Conservation (phyloP, 2,329 filamentous ascomycete species). For the Cladosporium colombiae region DNA sequence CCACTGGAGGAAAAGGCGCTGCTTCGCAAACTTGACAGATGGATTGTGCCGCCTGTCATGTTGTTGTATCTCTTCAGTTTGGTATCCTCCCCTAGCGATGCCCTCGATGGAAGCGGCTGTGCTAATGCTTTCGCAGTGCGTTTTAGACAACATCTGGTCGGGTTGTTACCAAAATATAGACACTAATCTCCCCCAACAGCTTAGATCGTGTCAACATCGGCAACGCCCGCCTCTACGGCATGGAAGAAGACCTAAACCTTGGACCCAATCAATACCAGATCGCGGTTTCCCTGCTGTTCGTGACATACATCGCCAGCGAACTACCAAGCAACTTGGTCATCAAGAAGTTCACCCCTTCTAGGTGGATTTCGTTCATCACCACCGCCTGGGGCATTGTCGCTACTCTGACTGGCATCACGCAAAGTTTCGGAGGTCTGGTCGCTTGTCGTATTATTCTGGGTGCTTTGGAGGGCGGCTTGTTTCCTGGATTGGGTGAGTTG, state of each 20-base stretch:
- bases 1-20: constrained; percentile 48
- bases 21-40: constrained; percentile 51
- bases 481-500: constrained; percentile 19
- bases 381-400: constrained; percentile 42
- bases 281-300: constrained; percentile 24
- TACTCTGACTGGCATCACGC: constrained; percentile 51
- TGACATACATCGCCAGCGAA: constrained; percentile 46
- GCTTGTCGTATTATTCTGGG: constrained; percentile 38
- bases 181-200: neutral
- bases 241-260: constrained; percentile 49
- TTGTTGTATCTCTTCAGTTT: constrained; percentile 59
- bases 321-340: constrained; percentile 50
- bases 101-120: neutral
- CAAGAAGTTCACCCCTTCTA: constrained; percentile 49
- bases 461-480: constrained; percentile 31
- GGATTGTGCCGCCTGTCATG: constrained; percentile 53
- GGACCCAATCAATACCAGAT: constrained; percentile 42
- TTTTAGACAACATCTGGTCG: too few species aligned
- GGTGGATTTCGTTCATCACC: constrained; percentile 35
- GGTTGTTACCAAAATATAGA: too few species aligned
- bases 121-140: neutral
- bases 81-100: constrained; percentile 51
- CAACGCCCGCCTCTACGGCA: constrained; percentile 40
- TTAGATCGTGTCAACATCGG: constrained; percentile 8
- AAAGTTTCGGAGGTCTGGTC: constrained; percentile 45